Conservation (phyloP, 495 filamentous ascomycete genomes). For the Tuber umbilicatum region DNA sequence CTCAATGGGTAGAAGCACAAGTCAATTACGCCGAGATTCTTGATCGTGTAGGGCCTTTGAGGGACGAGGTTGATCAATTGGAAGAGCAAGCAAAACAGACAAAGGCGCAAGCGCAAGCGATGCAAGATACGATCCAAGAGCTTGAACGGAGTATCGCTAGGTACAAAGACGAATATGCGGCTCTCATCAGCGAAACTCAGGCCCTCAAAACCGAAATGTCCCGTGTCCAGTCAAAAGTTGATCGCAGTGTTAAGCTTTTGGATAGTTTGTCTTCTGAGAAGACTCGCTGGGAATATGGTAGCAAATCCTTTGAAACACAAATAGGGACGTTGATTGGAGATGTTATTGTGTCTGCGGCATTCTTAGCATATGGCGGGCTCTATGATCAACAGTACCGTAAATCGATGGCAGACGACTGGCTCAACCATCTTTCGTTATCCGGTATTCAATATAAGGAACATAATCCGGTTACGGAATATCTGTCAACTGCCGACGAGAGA, state of each 20-base stretch:
- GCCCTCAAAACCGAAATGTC: slow-evolving; percentile 96
- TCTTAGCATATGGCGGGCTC: slow-evolving; percentile 94
- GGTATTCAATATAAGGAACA: slow-evolving; percentile 86
- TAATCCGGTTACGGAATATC: slow-evolving; percentile 91
- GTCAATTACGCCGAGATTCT: slow-evolving; percentile 96
- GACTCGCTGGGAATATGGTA: slow-evolving; percentile 87
- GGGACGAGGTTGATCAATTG: slow-evolving; percentile 79
- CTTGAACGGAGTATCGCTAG: slow-evolving; percentile 85
- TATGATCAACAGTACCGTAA: slow-evolving; percentile 98
- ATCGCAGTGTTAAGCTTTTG: slow-evolving; percentile 86
- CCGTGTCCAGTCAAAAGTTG: slow-evolving; percentile 93
- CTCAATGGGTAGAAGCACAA: slow-evolving; percentile 96
- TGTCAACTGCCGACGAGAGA: slow-evolving; percentile 93
- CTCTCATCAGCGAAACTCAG: slow-evolving; percentile 92
- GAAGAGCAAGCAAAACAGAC: slow-evolving; percentile 87
- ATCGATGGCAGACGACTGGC: slow-evolving; percentile 95
- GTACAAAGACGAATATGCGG: slow-evolving; percentile 97
- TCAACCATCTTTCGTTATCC: slow-evolving; percentile 80
- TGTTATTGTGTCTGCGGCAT: slow-evolving; percentile 87
- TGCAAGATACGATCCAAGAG: slow-evolving; percentile 73
- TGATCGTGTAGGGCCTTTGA: slow-evolving; percentile 85
- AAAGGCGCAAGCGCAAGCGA: slow-evolving; percentile 85
- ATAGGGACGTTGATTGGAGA: slow-evolving; percentile 95
- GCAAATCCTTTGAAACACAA: slow-evolving; percentile 95
- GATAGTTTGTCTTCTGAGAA: slow-evolving; percentile 93